Conservation (phyloP, 371 early-diverging fungal species). For the Actinomortierella ambigua region DNA sequence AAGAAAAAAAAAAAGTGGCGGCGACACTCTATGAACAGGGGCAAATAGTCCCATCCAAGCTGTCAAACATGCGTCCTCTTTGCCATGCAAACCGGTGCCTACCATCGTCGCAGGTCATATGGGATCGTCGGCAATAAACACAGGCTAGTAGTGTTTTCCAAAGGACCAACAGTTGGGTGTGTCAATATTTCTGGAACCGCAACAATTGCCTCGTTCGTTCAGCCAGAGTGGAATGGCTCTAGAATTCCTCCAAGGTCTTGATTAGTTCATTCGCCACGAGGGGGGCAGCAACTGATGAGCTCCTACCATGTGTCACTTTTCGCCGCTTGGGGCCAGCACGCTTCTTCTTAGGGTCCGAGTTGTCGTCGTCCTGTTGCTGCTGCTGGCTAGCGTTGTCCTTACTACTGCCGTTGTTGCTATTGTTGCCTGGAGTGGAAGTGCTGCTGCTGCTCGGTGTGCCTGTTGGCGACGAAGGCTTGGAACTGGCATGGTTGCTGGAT, state of each 20-base stretch:
- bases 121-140: constrained; percentile 84
- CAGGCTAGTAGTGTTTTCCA: constrained; percentile 59
- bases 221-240: background rate
- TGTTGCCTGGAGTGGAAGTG: background rate
- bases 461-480: constrained; percentile 4
- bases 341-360: constrained; percentile 62
- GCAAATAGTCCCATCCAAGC: background rate
- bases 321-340: constrained; percentile 70
- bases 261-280: constrained; percentile 2
- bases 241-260: background rate
- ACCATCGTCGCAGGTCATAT: constrained; percentile 88
- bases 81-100: constrained; percentile 9
- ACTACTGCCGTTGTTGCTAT: constrained; percentile 4
- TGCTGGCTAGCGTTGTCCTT: constrained; percentile 17
- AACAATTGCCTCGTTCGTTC: background rate
- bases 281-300: too few species aligned
- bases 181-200: background rate
- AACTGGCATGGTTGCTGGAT: too few species aligned
- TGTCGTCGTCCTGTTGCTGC: constrained; percentile 37
- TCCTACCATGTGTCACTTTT: constrained; percentile 77
- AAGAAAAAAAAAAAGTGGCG: too few species aligned
- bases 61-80: background rate
- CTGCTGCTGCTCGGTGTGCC: background rate
- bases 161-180: background rate
- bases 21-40: too few species aligned